Conservation (phyloP, 306 rosid species). For the Acacia confusa region DNA sequence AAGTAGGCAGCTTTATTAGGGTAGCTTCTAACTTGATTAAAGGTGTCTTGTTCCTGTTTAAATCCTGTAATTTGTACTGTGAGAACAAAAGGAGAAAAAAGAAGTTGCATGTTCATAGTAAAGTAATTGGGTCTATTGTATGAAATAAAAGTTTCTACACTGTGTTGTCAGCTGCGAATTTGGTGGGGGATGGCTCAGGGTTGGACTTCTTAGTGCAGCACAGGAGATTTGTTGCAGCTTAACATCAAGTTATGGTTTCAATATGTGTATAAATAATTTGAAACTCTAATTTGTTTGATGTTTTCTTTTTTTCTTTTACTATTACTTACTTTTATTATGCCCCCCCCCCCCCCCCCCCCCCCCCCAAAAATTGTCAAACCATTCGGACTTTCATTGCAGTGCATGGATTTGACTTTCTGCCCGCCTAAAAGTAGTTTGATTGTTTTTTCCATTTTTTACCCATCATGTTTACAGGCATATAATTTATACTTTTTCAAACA, state of each 20-base stretch:
- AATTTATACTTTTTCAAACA: not conserved
- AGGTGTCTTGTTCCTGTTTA: constrained; percentile 49
- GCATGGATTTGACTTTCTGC: not conserved
- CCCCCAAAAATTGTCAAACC: not conserved
- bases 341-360: too few species aligned
- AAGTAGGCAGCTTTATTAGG: constrained; percentile 63
- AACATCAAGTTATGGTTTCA: not conserved
- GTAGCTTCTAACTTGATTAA: constrained; percentile 52
- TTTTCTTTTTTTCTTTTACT: not conserved
- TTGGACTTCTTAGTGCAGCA: not conserved
- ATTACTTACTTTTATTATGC: too few species aligned
- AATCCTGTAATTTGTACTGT: constrained; percentile 61
- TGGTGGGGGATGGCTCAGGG: not conserved
- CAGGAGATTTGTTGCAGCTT: not conserved
- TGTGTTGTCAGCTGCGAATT: constrained; percentile 35
- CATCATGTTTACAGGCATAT: not conserved
- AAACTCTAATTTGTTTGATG: not conserved
- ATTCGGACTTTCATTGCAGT: not conserved
- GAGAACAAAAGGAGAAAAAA: constrained; percentile 14
- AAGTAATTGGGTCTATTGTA: constrained; percentile 38
- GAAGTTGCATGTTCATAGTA: constrained; percentile 60
- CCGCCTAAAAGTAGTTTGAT: not conserved
- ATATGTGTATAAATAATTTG: constrained; percentile 9
- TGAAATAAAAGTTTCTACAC: constrained; percentile 41
- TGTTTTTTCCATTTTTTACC: not conserved